Evolutionary conservation across 306 rosid species (phyloP).

Genomic region (Rosa persica): DNA sequence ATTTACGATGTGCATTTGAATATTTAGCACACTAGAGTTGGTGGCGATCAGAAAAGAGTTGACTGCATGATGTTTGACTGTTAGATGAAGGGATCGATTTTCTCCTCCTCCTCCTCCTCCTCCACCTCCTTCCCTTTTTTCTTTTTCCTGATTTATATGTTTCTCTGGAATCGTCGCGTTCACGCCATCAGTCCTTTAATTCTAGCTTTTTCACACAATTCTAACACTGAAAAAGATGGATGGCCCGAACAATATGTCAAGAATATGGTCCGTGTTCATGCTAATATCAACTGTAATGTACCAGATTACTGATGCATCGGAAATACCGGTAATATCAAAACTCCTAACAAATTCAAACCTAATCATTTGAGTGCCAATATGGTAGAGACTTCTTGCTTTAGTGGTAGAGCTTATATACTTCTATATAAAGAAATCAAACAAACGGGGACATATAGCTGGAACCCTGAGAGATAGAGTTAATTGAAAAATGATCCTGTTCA

Average conservation of each 20-base stretch:
- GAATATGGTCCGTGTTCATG: background rate
- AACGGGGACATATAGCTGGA: too few relatives aligned
- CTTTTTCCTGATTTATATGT: background rate
- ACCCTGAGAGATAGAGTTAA: too few relatives aligned
- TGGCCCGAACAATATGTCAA: background rate
- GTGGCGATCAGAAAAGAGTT: background rate
- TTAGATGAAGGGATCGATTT: background rate
- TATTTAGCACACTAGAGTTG: background rate
- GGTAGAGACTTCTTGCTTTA: background rate
- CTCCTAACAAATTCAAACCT: background rate
- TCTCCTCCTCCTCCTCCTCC: background rate
- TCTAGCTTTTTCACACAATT: background rate
- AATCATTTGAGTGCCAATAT: too few relatives aligned
- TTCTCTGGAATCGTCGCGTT: background rate
- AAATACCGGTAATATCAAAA: background rate
- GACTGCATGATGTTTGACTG: constrained; percentile 5
- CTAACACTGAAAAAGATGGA: background rate
- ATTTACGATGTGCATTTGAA: background rate
- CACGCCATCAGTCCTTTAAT: background rate
- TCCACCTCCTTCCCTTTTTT: too few relatives aligned
- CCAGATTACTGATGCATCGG: too few relatives aligned
- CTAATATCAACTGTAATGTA: too few relatives aligned
- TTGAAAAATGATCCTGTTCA: too few relatives aligned
- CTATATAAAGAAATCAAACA: too few relatives aligned
- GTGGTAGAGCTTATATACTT: background rate